phyloP scores from a whole-genome alignment of 371 early-diverging fungal genomes.

The Dinochytrium kinnereticum region DNA sequence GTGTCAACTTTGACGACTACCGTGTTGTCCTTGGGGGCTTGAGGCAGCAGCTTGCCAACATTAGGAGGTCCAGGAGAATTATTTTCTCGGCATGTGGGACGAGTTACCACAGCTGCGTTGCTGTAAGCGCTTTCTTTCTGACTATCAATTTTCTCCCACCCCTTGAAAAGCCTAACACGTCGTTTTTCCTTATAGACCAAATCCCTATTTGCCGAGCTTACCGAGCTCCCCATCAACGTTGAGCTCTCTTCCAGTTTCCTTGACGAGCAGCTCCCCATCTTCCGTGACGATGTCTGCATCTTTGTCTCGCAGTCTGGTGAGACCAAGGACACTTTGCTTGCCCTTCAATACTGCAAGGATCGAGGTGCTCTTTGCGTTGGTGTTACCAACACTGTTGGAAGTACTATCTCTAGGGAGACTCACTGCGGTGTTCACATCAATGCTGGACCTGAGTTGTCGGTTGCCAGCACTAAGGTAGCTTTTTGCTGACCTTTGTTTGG shows the following conservation, averaged over 20 bases:
- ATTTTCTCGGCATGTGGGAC: slow-evolving; percentile 99
- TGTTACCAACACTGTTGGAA: slow-evolving; percentile 99
- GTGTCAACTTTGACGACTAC: slow-evolving; percentile 96
- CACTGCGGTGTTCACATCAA: slow-evolving; percentile 99
- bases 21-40: slow-evolving; percentile 94
- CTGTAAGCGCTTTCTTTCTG: slow-evolving; percentile 58
- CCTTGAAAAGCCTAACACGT: slow-evolving; percentile 7
- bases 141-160: neutral
- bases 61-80: slow-evolving; percentile 96
- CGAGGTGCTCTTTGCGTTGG: slow-evolving; percentile 98
- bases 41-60: slow-evolving; percentile 87
- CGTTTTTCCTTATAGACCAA: slow-evolving; percentile 68
- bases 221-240: slow-evolving; percentile 93
- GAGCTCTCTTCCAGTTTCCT: slow-evolving; percentile 98
- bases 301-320: slow-evolving; percentile 99
- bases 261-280: slow-evolving; percentile 95
- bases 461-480: slow-evolving; percentile 97
- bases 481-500: neutral
- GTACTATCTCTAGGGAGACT: slow-evolving; percentile 97
- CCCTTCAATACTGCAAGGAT: slow-evolving; percentile 97
- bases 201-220: slow-evolving; percentile 96
- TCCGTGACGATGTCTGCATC: slow-evolving; percentile 98
- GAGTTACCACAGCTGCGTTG: slow-evolving; percentile 95
- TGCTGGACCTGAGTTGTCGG: slow-evolving; percentile 99
- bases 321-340: slow-evolving; percentile 98